Base-by-base conservation (phyloP, 352 stramenopile genomes). In the Stephanocyclus meneghinianus region DNA sequence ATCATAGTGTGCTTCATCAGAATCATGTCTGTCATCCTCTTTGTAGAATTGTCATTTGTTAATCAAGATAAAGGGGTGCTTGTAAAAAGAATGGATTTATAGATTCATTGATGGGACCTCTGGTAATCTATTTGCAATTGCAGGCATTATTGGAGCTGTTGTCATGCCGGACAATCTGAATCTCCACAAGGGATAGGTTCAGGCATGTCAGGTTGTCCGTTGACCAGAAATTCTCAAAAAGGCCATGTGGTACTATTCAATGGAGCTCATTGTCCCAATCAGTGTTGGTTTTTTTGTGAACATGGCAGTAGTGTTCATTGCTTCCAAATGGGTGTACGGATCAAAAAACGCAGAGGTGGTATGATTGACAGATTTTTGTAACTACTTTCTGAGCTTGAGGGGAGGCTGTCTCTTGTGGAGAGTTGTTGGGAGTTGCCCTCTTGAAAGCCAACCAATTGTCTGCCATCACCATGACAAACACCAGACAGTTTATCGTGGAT, bases 131-230 rank as follows among this genome's bases (percentile, higher is more conserved):
- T 90, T 90, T 56, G 64, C 67, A 11, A 84, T 90, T 30, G 68
- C 84, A 1, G 96, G 95, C 0, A 97, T 98, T 63, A 75, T 98
- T 11, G 96, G 96, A 47, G 94, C 95, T 0, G 95, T 99, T 48
- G 97, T 98, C 87, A 98, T 98, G 96, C 96, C 96, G 0, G 95
- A 98, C 90, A 98, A 98, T 66, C 90, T 98, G 16, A 98, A 97
- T 74, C 83, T 98, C 37, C 96, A 98, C 81, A 98, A 94, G 5
- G 96, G 92, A 16, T 91, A 97, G 0, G 93, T 98, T 35, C 94
- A 92, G 57, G 84, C 69, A 7, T 37, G 51, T 15, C 61, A 86
- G 18, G 53, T 86, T 8, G 59, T 83, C 18, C 57, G 81, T 48
- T 56, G 48, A n/a, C 67, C 66, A 1, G 79, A 87, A 44, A 67